These are phyloP conservation scores for Botrytis pseudocinerea DNA, from an alignment of 2,329 filamentous ascomycete genomes.

Conservation along the genomic window DNA sequence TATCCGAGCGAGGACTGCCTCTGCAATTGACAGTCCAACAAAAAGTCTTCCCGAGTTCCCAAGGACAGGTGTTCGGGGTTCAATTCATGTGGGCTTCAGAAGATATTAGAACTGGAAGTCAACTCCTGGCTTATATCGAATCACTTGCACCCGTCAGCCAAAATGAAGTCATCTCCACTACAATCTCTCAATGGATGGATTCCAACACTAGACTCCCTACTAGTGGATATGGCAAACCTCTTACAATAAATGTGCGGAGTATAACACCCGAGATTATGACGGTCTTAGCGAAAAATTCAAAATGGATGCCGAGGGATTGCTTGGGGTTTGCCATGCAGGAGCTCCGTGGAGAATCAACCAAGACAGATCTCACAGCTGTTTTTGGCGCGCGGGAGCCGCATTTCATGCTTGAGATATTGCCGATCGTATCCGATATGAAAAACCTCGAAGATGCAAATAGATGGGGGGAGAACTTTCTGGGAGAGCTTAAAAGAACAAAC, in stretches of 20 bases:
- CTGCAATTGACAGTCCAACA: conserved; percentile 34
- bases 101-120: conserved; percentile 39
- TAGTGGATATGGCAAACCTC: conserved; percentile 20
- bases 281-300: conserved; percentile 20
- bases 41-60: conserved; percentile 40
- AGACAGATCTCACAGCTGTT: conserved; percentile 32
- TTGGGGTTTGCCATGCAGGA: conserved; percentile 41
- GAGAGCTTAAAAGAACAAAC: conserved; percentile 33
- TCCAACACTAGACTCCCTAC: conserved; percentile 5
- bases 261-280: conserved; percentile 22
- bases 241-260: conserved; percentile 24
- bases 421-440: conserved; percentile 33
- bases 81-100: conserved; percentile 42
- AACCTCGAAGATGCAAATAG: conserved; percentile 33
- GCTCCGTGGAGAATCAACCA: conserved; percentile 34
- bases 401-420: conserved; percentile 43
- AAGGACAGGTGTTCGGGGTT: conserved; percentile 36
- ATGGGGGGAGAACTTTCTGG: conserved; percentile 32
- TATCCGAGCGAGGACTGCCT: conserved; percentile 33
- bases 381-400: conserved; percentile 41
- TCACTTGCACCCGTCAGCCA: conserved; percentile 36
- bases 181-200: conserved; percentile 32
- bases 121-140: conserved; percentile 39
- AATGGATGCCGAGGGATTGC: conserved; percentile 35
- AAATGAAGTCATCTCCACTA: conserved; percentile 37